Base-by-base conservation (phyloP, 2,329 filamentous ascomycete genomes). In the Aureobasidium melanogenum region DNA sequence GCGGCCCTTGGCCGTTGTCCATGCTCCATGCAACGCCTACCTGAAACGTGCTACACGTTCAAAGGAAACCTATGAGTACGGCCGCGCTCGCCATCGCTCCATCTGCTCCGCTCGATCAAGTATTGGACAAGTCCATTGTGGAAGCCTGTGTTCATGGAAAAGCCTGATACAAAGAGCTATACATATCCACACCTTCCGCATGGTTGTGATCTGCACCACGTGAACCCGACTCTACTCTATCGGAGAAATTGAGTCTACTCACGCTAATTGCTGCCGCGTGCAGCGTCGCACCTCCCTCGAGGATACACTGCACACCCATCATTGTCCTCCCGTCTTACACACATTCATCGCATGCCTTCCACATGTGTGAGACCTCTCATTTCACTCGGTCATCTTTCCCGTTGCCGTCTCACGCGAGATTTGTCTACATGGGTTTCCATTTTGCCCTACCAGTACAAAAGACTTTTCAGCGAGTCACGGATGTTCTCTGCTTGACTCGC, bases 321-420 rank as follows among this genome's bases (percentile, higher is more conserved):
- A 9, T 32, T 32, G 32, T 38, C 39, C 28, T 56, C 22, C 38
- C 38, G 38, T 26, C 52, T 43, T 43, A 55, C 52, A 44, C 38
- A 56, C 19, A 12, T 17, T 34, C 38, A 34, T 19, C 28, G 52
- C 38, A 24, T 56, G 52, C 52, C 52, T 43, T 24, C 52, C 52
- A 56, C 52, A 56, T 44, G 52, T 44, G 52, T 34, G 52, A 54
- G 36, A 24, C 36, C 36, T 19, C 5, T 41, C 36, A 54, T 54
- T 19, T 52, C 34, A 39, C 38, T 43, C 24, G 51, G 17, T 32
- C 14, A 32, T 12, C 52, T n/a, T 47, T 44, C 38, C 38, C 51
- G 36, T 47, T 44, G 26, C 38, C 51, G 36, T 38, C 38, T 43
- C 52, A 44, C 52, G 52, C 52, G 52, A 56, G 52, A 56, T 44